Conservation (phyloP, 352 stramenopile species). For the Phytophthora boehmeriae region DNA sequence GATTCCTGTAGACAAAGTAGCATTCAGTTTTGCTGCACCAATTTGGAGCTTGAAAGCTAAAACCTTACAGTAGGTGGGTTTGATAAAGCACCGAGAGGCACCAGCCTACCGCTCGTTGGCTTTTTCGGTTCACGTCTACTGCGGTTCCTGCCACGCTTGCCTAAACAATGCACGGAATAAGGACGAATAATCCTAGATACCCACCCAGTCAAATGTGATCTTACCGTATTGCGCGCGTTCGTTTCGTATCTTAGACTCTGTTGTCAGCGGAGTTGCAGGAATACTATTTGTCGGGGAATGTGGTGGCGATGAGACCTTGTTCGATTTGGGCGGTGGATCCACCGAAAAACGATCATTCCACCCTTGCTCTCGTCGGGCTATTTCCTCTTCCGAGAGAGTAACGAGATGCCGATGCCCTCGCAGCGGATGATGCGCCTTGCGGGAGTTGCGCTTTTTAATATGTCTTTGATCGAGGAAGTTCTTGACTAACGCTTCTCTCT, state of each 20-base stretch:
- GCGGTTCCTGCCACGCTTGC: constrained; percentile 32
- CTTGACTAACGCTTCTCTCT: constrained; percentile 53
- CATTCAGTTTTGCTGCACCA: background rate
- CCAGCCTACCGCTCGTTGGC: constrained; percentile 32
- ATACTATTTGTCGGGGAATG: constrained; percentile 26
- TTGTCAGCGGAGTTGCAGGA: constrained; percentile 31
- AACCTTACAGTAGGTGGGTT: constrained; percentile 38
- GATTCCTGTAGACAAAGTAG: constrained; percentile 23
- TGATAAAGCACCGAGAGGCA: constrained; percentile 40
- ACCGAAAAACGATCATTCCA: constrained; percentile 81
- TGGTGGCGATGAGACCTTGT: constrained; percentile 41
- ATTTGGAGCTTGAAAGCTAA: background rate
- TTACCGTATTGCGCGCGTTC: constrained; percentile 64
- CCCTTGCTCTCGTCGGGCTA: constrained; percentile 67
- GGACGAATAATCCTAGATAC: background rate
- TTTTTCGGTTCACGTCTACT: constrained; percentile 26
- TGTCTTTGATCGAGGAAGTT: constrained; percentile 46
- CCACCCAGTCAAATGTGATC: background rate
- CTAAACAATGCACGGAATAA: constrained; percentile 15
- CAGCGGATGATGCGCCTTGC: constrained; percentile 22
- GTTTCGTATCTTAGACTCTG: constrained; percentile 58
- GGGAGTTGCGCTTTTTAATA: constrained; percentile 20
- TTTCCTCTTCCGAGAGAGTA: constrained; percentile 49
- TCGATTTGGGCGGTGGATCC: constrained; percentile 54
- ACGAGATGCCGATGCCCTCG: constrained; percentile 47